Conservation (phyloP, 306 rosid species). For the Pterocarpus macrocarpus region DNA sequence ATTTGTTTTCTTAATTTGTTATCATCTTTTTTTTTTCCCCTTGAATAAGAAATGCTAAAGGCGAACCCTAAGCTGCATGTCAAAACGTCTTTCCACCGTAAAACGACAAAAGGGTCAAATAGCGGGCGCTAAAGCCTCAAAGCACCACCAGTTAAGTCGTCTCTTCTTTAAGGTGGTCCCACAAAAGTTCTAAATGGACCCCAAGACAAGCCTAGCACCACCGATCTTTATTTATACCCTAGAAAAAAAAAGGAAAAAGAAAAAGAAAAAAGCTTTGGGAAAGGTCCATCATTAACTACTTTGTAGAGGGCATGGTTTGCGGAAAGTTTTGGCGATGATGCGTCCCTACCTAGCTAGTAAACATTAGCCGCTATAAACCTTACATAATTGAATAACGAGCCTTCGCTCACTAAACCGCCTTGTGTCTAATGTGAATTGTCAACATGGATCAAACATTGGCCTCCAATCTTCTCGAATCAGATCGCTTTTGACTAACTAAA, state of each 20-base stretch:
- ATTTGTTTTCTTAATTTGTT: background rate
- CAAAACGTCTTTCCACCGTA: conserved; percentile 29
- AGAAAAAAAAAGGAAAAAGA: background rate
- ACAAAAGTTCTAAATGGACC: conserved; percentile 56
- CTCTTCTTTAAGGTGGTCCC: conserved; percentile 49
- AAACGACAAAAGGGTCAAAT: conserved; percentile 71
- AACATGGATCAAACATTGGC: background rate
- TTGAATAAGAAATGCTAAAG: background rate
- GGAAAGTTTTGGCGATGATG: conserved; percentile 35
- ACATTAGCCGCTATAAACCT: conserved; percentile 30
- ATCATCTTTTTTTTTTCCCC: background rate
- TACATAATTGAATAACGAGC: background rate
- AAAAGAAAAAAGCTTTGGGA: conserved; percentile 54
- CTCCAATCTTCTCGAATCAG: conserved; percentile 37
- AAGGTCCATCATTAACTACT: conserved; percentile 72
- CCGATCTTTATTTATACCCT: conserved; percentile 51
- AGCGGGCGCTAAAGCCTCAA: conserved; percentile 55
- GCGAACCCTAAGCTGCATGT: background rate
- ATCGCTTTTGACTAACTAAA: conserved; percentile 41
- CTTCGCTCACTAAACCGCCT: conserved; percentile 20
- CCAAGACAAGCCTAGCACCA: conserved; percentile 51
- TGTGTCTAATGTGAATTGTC: conserved; percentile 3
- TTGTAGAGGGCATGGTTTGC: conserved; percentile 35
- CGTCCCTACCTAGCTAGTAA: conserved; percentile 17
- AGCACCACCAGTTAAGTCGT: conserved; percentile 53